A percentile compares a stretch with the other conserved stretches of the same genome.
phyloP scores from a whole-genome alignment of 1,284 basidiomycete genomes.

The Kwoniella shivajii region DNA sequence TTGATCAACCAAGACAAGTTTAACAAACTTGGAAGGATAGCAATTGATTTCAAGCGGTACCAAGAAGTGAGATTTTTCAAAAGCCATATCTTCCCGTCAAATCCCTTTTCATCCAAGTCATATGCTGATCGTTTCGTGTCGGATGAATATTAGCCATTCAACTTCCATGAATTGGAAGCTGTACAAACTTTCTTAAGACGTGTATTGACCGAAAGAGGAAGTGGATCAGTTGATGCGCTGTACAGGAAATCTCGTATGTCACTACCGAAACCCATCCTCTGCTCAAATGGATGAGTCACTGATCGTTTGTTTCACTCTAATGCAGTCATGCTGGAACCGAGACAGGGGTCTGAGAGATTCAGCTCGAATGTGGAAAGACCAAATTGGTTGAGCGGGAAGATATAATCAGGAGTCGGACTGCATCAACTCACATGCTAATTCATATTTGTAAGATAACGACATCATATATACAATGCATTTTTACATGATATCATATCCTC shows the following conservation, averaged over 20 bases:
- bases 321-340: slow-evolving; percentile 53
- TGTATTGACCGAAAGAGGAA: slow-evolving; percentile 51
- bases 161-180: slow-evolving; percentile 49
- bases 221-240: slow-evolving; percentile 50
- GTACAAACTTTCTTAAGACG: slow-evolving; percentile 48
- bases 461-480: too few relatives aligned
- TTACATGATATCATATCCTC: too few relatives aligned
- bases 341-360: slow-evolving; percentile 46
- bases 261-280: not conserved
- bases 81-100: too few relatives aligned
- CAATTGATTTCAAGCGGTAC: slow-evolving; percentile 92
- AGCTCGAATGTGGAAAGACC: slow-evolving; percentile 44
- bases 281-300: not conserved
- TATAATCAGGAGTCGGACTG: slow-evolving; percentile 16
- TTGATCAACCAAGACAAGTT: slow-evolving; percentile 96
- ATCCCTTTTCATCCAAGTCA: not conserved
- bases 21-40: slow-evolving; percentile 82
- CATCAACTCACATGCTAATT: too few relatives aligned
- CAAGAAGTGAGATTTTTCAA: slow-evolving; percentile 62
- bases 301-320: not conserved
- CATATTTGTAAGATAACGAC: too few relatives aligned
- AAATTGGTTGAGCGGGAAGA: slow-evolving; percentile 39
- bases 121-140: not conserved
- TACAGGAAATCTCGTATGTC: slow-evolving; percentile 52
- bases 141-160: slow-evolving; percentile 46